Percentiles rank a stretch among this genome's conserved stretches.
Conservation (phyloP, 345 rosid genomes). For the Corchorus olitorius region DNA sequence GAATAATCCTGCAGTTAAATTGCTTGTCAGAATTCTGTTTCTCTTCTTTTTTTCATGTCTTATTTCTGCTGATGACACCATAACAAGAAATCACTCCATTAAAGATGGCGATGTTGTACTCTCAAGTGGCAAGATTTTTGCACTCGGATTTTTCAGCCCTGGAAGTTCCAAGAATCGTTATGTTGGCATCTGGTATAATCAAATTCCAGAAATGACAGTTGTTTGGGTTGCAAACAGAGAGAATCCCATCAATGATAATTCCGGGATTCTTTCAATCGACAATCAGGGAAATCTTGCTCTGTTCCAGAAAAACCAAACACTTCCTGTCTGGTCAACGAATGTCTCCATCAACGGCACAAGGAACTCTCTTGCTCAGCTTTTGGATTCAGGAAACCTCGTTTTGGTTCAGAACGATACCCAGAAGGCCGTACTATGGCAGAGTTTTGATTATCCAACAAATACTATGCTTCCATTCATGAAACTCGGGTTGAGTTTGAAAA, state of each 20-base stretch:
- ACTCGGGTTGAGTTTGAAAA: conserved; percentile 48
- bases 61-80: conserved; percentile 32
- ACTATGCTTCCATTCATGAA: conserved; percentile 66
- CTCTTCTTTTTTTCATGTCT: conserved; percentile 27
- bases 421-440: conserved; percentile 52
- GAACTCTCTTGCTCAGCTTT: conserved; percentile 41
- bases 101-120: conserved; percentile 49
- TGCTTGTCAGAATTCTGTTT: not conserved
- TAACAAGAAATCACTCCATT: conserved; percentile 33
- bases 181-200: conserved; percentile 78
- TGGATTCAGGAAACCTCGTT: conserved; percentile 70
- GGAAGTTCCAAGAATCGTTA: conserved; percentile 53
- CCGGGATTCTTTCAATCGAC: conserved; percentile 45
- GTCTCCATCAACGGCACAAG: conserved; percentile 21
- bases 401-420: conserved; percentile 33
- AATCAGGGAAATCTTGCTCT: conserved; percentile 47
- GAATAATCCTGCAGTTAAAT: conserved; percentile 1
- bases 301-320: conserved; percentile 29
- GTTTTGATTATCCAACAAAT: conserved; percentile 70
- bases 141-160: conserved; percentile 69
- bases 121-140: conserved; percentile 41
- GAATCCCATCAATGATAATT: conserved; percentile 44
- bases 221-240: conserved; percentile 89
- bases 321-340: conserved; percentile 56
- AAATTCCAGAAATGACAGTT: conserved; percentile 41